Evolutionary conservation across 1,284 basidiomycete genomes (phyloP).

Genomic region (Ceratobasidium sp.): DNA sequence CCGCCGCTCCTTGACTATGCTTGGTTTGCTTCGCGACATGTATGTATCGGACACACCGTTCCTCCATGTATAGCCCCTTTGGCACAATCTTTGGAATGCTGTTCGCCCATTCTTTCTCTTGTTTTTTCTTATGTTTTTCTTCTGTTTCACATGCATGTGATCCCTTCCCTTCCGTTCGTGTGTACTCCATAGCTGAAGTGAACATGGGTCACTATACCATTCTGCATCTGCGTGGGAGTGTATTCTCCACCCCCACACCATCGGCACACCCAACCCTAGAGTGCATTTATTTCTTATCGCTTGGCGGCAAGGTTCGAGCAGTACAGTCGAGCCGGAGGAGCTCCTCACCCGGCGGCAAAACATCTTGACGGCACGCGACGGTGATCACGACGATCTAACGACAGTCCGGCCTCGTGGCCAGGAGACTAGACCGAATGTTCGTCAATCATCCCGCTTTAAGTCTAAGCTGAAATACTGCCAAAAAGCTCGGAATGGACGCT

Average conservation of each 20-base stretch:
- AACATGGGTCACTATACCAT: conserved; percentile 37
- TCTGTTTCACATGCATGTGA: conserved; percentile 41
- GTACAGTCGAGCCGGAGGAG: neutral
- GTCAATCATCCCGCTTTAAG: conserved; percentile 2
- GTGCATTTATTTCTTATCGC: conserved; percentile 27
- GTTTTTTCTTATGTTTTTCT: conserved; percentile 17
- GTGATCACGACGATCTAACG: conserved; percentile 36
- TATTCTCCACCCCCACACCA: neutral
- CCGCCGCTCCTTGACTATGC: conserved; percentile 31
- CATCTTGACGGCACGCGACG: conserved; percentile 35
- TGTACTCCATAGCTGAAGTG: conserved; percentile 37
- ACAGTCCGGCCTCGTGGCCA: conserved; percentile 28
- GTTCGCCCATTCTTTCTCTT: conserved; percentile 20
- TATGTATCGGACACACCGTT: conserved; percentile 32
- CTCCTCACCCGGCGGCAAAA: conserved; percentile 18
- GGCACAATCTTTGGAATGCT: conserved; percentile 26
- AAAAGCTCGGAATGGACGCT: conserved; percentile 4
- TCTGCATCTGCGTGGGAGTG: conserved; percentile 21
- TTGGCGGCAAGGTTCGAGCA: neutral
- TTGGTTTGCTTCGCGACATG: conserved; percentile 32
- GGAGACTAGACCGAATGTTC: conserved; percentile 31
- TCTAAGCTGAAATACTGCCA: neutral
- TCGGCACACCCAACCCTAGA: conserved; percentile 1
- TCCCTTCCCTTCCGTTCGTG: conserved; percentile 22
- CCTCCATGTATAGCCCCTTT: conserved; percentile 25